Evolutionary conservation across 768 basidiomycete species (phyloP), one percentile per base, ranked within the genome.

Genomic region (Pulveroboletus ravenelii): DNA sequence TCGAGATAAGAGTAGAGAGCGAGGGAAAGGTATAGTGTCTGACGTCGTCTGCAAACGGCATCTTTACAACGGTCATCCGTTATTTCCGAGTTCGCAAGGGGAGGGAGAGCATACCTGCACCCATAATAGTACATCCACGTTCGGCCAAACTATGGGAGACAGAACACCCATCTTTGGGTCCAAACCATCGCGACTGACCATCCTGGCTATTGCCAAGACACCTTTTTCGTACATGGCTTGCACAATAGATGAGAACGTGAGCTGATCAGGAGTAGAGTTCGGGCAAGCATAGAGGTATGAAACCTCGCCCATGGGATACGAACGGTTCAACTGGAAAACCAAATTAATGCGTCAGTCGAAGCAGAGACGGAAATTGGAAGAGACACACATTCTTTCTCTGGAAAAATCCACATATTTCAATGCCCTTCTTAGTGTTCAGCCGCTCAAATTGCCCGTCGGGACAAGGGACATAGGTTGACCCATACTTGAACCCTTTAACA

Each of bases 11-110:
- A 10, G 75, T 75, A 39, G 84, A 80, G 29, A 98, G 76, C 0
- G 89, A 89, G 0, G 87, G 81, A 65, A 99, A 97, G 10, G 81
- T 82, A 67, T 90, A 92, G 56, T 83, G 87, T 51, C 93, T 82
- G 46, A 93, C 76, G 59, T 99, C 95, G 64, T 99, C 95, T 2
- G 92, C 92, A 62, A 96, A 97, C 0, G 95, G 95, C 79, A 97
- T 81, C 92, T 94, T 56, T n/a, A 17, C 34, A 20, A 46, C 3
- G 36, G 10, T 25, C 10, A 32, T 45, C 23, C 39, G 8, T 46
- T 30, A 36, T 30, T 6, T 9, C 32, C 27, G 14, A 39, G 17
- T 37, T 18, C 29, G 23, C 2, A 36, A 13, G 30, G 23, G 29
- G 20, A 10, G 40, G 29, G 35, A 23, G 12, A n/a, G 62, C 73